Evolutionary conservation across 1,284 basidiomycete genomes (phyloP).

Genomic region (Trametes hirsuta): DNA sequence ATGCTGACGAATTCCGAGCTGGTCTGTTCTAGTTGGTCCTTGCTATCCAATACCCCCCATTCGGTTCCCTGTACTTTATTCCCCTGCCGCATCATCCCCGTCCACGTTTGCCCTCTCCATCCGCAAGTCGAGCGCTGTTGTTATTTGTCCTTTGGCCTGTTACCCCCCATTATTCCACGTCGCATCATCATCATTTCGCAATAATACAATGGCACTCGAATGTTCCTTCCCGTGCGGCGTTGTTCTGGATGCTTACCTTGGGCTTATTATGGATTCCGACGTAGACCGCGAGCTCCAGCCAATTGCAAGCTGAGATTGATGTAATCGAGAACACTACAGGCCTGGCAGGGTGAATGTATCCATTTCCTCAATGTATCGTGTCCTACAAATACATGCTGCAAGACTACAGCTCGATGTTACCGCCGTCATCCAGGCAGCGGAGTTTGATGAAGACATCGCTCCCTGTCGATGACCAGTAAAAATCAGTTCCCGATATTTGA

Average conservation of each 20-base stretch:
- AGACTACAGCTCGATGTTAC: constrained; percentile 47
- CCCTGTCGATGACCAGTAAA: constrained; percentile 46
- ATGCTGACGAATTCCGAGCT: constrained; percentile 33
- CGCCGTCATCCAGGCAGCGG: constrained; percentile 70
- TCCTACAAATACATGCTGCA: constrained; percentile 5
- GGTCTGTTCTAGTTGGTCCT: constrained; percentile 33
- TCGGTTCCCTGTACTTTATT: constrained; percentile 33
- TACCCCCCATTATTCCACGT: constrained; percentile 26
- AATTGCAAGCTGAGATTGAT: no score
- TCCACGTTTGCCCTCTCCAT: constrained; percentile 21
- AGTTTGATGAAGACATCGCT: constrained; percentile 80
- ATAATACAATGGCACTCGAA: constrained; percentile 31
- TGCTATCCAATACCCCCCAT: constrained; percentile 33
- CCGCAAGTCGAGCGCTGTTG: constrained; percentile 27
- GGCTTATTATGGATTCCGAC: not conserved
- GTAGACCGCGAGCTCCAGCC: no score
- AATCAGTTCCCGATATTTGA: not conserved
- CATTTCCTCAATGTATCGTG: no score
- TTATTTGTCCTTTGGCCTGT: constrained; percentile 22
- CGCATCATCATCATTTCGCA: constrained; percentile 36
- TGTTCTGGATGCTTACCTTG: not conserved
- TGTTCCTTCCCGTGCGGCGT: constrained; percentile 8
- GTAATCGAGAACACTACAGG: no score
- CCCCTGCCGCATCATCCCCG: constrained; percentile 27
- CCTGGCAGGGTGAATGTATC: no score